These are phyloP conservation scores for Margaritispora aquatica DNA, from an alignment of 495 filamentous ascomycete genomes.

Conservation along the genomic window DNA sequence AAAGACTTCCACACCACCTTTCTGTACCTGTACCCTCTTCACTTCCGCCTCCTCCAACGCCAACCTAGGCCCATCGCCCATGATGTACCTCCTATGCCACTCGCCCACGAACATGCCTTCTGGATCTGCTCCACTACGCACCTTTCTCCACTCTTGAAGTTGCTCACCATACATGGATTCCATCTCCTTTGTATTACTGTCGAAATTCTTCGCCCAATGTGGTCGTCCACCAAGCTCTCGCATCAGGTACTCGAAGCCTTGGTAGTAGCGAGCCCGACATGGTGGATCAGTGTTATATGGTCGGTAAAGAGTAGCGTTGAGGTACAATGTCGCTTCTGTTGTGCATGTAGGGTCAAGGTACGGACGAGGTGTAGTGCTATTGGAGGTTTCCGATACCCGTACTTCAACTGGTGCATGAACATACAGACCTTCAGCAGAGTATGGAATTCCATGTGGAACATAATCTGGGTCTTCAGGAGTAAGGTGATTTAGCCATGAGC, in stretches of 20 bases:
- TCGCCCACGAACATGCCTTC: constrained; percentile 88
- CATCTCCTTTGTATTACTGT: constrained; percentile 50
- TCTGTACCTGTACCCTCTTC: constrained; percentile 6
- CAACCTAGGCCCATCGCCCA: constrained; percentile 33
- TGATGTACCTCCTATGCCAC: constrained; percentile 75
- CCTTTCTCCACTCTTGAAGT: constrained; percentile 57
- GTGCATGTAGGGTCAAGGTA: constrained; percentile 64
- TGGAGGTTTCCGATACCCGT: constrained; percentile 69
- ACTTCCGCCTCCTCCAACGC: constrained; percentile 21
- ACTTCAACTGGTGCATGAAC: constrained; percentile 95
- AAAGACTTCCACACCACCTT: constrained; percentile 17
- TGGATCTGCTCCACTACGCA: constrained; percentile 72
- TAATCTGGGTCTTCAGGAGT: constrained; percentile 42
- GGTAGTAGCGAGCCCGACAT: constrained; percentile 72
- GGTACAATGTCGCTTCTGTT: constrained; percentile 77
- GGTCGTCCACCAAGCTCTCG: constrained; percentile 80
- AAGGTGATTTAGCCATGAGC: constrained; percentile 74
- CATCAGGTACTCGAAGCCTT: constrained; percentile 96
- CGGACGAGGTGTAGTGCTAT: constrained; percentile 47
- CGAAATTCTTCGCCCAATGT: constrained; percentile 98
- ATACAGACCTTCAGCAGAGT: constrained; percentile 68
- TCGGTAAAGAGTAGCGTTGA: constrained; percentile 93
- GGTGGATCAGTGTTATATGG: constrained; percentile 81
- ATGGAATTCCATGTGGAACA: constrained; percentile 67
- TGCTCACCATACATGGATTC: constrained; percentile 45